Conservation (phyloP, 805 yeast genomes). For the Yamadazyma olivae region DNA sequence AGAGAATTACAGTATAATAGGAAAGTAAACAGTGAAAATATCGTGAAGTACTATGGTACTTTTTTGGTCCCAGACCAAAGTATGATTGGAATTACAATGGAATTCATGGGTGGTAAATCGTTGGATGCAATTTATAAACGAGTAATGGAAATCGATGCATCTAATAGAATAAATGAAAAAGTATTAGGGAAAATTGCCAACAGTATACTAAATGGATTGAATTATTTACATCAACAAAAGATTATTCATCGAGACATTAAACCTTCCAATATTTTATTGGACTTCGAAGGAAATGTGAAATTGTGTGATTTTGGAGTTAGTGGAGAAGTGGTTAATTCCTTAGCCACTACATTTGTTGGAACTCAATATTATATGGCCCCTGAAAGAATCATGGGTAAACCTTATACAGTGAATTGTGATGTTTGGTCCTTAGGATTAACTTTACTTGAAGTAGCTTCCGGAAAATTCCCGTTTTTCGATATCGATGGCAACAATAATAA, state of each 20-base stretch:
- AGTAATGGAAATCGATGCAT: conserved; percentile 57
- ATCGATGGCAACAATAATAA: conserved; percentile 18
- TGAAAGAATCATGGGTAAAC: conserved; percentile 92
- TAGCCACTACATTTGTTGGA: conserved; percentile 96
- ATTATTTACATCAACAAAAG: conserved; percentile 81
- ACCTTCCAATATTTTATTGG: conserved; percentile 87
- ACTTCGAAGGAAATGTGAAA: conserved; percentile 76
- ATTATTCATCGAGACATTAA: conserved; percentile 95
- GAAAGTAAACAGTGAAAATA: conserved; percentile 75
- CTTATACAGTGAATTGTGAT: conserved; percentile 92
- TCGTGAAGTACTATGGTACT: conserved; percentile 91
- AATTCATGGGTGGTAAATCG: conserved; percentile 91
- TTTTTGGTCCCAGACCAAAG: conserved; percentile 73
- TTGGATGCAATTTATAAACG: conserved; percentile 86
- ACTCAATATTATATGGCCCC: conserved; percentile 99
- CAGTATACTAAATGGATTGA: conserved; percentile 77
- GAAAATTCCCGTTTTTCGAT: conserved; percentile 73
- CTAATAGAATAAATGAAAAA: conserved; percentile 89
- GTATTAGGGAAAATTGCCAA: conserved; percentile 90
- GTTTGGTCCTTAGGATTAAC: conserved; percentile 91
- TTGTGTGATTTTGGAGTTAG: conserved; percentile 97
- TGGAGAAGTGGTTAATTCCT: conserved; percentile 92
- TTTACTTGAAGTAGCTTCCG: conserved; percentile 85
- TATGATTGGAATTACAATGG: conserved; percentile 93
- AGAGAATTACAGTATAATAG: conserved; percentile 89